Base-by-base conservation (phyloP, 192 early-diverging fungal species). In the Umbelopsis sp. region DNA sequence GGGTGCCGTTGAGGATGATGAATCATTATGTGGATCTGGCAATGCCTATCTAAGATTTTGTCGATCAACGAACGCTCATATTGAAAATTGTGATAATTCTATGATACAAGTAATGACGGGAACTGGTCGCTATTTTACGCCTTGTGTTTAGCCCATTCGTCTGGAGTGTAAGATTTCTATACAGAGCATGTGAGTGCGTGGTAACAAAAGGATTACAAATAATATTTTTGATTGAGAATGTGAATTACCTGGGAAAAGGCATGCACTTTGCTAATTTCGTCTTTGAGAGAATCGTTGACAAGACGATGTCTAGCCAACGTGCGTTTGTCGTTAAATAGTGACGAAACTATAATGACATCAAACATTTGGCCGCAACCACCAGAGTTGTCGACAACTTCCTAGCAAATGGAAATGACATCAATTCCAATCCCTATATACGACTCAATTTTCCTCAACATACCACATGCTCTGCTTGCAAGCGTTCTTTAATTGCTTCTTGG, bases 341-440 rank as follows among this genome's bases (percentile, higher is more conserved):
- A 68, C 12, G 91, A 90, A 1, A 95, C 92, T 52, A 95, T 89
- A 11, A 87, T 71, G 46, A 93, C 89, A 48, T 95, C 90, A 76
- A 90, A 93, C 79, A 81, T 86, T 71, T 92, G 89, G 49, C 93
- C 93, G 81, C 93, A 95, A 20, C 93, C 93, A 67, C 91, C 90
- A 70, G 85, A 81, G n/a, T 78, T 81, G 76, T 90, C 89, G 27
- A 46, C 53, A 25, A 87, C 84, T 35, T 82, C 77, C 72, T 71
- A 58, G n/a, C 23, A 16, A 55, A 23, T n/a, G 30, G 10, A 23
- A 44, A n/a, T 18, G 66, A 12, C 51, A 47, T 68, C 35, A 10
- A 69, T 21, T 47, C n/a, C 35, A 47, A 69, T 49, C 35, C 20
- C 48, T 4, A 64, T 49, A 37, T 37, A 27, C 13, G 44, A 10